Evolutionary conservation across 2,329 filamentous ascomycete species (phyloP), one percentile per base, ranked within the genome.

Genomic region (Byssothecium circinans): DNA sequence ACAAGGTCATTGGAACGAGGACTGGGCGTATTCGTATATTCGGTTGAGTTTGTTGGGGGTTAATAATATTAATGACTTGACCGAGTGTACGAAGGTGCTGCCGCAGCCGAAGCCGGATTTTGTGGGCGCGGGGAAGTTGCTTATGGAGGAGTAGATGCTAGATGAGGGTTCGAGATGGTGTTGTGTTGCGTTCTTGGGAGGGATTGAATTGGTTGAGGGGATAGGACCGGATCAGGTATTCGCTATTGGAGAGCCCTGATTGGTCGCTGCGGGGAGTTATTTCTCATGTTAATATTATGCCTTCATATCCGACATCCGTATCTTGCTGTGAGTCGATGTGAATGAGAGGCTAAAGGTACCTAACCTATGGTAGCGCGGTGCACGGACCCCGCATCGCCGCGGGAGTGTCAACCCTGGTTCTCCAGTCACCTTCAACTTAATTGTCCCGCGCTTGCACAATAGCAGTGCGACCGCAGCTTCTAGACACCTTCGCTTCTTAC

Each of bases 21-120:
- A 48, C 15, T 82, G 78, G 42, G 71, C 78, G 2, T 65, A 69
- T 8, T 75, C 75, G 14, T 81, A 81, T 53, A 68, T 79, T 43
- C 74, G 78, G 15, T 67, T 82, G 35, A 76, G 73, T 35, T 62
- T 82, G 6, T 69, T 82, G 17, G 80, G 79, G 1, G 78, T 81
- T 11, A 72, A 77, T 51, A 80, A 80, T 55, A 75, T 81, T 58
- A 81, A 81, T 62, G 54, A 65, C 5, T 61, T 82, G 41, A 76
- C 71, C 2, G 78, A 81, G 53, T 82, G 79, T 69, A 78, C 76
- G 11, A 75, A 75, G 56, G 76, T 76, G 3, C 64, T 81, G 15
- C 78, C 66, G 0, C 49, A 12, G 17, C 38, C 49, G 11, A 47
- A 22, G 11, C 41, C 41, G 15, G 30, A 14, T 2, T 60, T 61